Conservation (phyloP, 139 green algal species). For the Nannochloris sp. region DNA sequence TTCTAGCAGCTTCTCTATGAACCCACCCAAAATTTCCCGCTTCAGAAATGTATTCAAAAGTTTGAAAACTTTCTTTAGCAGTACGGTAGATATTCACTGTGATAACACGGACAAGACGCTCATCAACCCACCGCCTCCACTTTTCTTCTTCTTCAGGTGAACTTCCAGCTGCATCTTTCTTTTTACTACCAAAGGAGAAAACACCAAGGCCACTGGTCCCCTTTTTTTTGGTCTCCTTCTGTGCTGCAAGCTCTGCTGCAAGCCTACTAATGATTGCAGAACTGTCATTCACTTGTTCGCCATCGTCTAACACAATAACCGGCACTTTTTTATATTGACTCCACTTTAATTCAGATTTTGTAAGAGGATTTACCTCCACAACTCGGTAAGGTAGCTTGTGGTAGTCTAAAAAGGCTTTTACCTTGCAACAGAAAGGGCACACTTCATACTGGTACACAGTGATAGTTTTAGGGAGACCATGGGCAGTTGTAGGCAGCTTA, state of each 20-base stretch:
- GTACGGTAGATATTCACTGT: slow-evolving; percentile 98
- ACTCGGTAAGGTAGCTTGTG: slow-evolving; percentile 83
- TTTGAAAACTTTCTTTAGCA: slow-evolving; percentile 62
- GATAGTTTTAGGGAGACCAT: slow-evolving; percentile 33
- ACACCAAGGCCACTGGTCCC: no score
- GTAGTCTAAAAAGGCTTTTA: slow-evolving; percentile 93
- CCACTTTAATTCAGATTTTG: slow-evolving; percentile 90
- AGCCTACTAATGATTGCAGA: slow-evolving; percentile 70
- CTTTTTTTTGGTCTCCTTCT: not conserved
- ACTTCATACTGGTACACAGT: slow-evolving; percentile 93
- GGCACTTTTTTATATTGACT: slow-evolving; percentile 82
- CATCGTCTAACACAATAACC: slow-evolving; percentile 67
- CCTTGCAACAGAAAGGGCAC: slow-evolving; percentile 99
- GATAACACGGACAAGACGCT: slow-evolving; percentile 75
- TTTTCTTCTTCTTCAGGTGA: slow-evolving; percentile 41
- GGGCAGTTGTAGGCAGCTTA: not conserved
- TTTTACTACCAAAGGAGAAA: not conserved
- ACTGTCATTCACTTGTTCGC: slow-evolving; percentile 79
- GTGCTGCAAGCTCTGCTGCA: slow-evolving; percentile 46
- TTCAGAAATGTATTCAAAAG: slow-evolving; percentile 83
- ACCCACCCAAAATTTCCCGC: slow-evolving; percentile 63
- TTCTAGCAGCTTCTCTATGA: slow-evolving; percentile 38
- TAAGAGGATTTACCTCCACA: slow-evolving; percentile 94
- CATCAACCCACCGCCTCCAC: slow-evolving; percentile 91
- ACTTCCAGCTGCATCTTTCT: not conserved